Evolutionary conservation across 106 monocot genomes (phyloP), one percentile per base, ranked within the genome.

Genomic region (Triglochin maritima): DNA sequence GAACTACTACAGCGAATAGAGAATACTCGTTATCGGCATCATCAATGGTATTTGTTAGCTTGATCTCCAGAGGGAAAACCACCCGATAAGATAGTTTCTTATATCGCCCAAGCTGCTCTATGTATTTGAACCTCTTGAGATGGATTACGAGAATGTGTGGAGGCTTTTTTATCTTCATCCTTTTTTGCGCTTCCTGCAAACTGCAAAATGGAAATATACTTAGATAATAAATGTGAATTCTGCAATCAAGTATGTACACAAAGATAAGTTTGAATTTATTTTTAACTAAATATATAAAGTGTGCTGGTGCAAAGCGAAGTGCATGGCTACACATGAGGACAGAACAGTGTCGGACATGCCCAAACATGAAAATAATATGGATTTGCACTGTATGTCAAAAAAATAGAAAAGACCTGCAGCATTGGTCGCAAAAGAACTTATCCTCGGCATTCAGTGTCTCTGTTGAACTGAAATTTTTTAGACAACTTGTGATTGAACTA

Each of bases 381-480:
- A 29, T 29, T 29, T 29, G 29, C 29, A 29, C 29, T 29, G 29
- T 29, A 29, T 29, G 29, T 29, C 29, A 29, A 29, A 54, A 50
- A 65, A 69, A 15, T 44, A 57, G 46, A 57, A 11, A 57, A 57
- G 44, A 82, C 82, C 82, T 82, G 82, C 74, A 82, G 50, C 82
- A 82, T 44, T 82, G 74, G 70, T 82, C 82, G 46, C 82, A 82
- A 61, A 78, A 82, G 74, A 82, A 82, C 71, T 82, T 82, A 53
- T 82, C 82, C 78, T 82, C 78, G 3, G 82, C 82, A 74, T 82
- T 82, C 65, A 82, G 63, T 52, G 82, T 82, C 71, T 82, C 82
- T 5, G 74, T 82, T 11, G 82, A 82, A 59, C 82, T 78, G 46
- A 82, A 82, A 46, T 82, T 82, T 67, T 71, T 82, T 41, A 82